Evolutionary conservation across 805 yeast genomes (phyloP), one percentile per base, ranked within the genome.

Genomic region (Candida stauntonica): DNA sequence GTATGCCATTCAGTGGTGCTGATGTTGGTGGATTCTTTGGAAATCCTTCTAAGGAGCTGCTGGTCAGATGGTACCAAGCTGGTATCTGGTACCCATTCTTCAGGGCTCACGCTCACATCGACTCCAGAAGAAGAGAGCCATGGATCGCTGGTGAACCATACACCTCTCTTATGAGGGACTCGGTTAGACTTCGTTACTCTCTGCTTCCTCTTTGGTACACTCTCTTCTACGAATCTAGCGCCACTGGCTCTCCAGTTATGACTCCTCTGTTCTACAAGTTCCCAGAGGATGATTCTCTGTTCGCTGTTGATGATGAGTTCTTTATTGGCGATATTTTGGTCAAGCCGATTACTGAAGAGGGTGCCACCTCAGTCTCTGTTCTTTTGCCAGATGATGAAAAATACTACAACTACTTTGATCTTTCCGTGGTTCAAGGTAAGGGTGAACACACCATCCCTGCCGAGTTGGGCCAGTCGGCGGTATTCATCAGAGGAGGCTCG

Each of bases 21-120:
- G 99, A 93, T 64, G 91, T 93, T 32, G 98, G 96, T 24, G 99
- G 99, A 0, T 93, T 93, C 57, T 89, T 88, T 55, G 95, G 95
- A 3, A 74, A 93, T 57, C 98, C 99, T 0, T 66, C 79, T 0
- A 70, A 75, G 26, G 98, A 93, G 54, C 63, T 93, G 44, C 67
- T 86, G 41, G 74, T 85, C 0, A 73, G 99, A 54, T 93, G 99
- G 99, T 91, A 89, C 58, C 99, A 93, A 60, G 72, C 95, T 3
- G 99, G 97, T 42, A 76, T 85, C 20, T 91, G 94, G 82, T 89
- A 91, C 62, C 99, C 99, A 26, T 93, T 93, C 54, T 91, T 93
- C 67, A 72, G 99, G 54, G 97, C 82, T 0, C 99, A 93, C 63
- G 97, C 98, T 0, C 98, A 93, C 64, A 84, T 91, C 37, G 99